phyloP scores from a whole-genome alignment of 2,329 filamentous ascomycete species.

The Colletotrichum viniferum region DNA sequence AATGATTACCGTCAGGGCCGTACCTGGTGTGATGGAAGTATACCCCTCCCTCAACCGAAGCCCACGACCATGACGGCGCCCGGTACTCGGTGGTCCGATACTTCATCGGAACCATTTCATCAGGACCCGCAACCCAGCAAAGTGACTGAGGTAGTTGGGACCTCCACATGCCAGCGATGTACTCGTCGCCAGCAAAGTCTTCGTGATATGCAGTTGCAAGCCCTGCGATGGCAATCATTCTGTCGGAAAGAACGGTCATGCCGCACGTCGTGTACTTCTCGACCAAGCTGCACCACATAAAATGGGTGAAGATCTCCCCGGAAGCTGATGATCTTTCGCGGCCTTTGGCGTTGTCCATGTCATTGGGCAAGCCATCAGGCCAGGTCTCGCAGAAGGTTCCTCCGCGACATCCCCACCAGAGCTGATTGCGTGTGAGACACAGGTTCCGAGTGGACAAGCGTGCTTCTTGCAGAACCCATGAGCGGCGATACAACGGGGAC shows the following conservation, averaged over 20 bases:
- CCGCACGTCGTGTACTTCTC: not conserved
- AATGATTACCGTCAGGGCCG: not conserved
- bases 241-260: not conserved
- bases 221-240: not conserved
- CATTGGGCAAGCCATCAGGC: not conserved
- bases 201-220: not conserved
- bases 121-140: not conserved
- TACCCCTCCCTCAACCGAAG: not conserved
- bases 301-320: not conserved
- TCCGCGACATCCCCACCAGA: not conserved
- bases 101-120: not conserved
- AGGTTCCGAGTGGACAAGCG: not conserved
- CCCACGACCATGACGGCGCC: not conserved
- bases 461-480: not conserved
- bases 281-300: not conserved
- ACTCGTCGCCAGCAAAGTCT: not conserved
- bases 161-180: not conserved
- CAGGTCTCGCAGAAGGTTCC: not conserved
- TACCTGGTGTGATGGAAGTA: not conserved
- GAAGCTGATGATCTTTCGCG: not conserved
- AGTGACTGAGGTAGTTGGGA: not conserved
- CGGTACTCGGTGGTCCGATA: not conserved
- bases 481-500: not conserved
- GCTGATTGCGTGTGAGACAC: not conserved
- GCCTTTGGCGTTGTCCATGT: not conserved